Conservation (phyloP, 2,329 filamentous ascomycete genomes). For the Trichoderma citrinoviride region DNA sequence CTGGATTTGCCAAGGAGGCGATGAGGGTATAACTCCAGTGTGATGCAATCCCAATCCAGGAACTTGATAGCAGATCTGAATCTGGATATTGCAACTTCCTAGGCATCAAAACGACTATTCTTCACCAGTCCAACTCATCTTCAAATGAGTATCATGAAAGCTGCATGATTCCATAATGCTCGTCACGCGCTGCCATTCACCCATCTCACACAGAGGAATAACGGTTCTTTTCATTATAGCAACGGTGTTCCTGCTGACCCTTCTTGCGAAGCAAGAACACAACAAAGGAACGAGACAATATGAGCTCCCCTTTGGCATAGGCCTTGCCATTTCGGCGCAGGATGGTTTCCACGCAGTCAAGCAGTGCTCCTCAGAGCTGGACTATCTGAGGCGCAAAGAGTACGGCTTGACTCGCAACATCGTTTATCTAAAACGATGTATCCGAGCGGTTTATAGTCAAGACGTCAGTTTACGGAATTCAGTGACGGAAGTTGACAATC, state of each 20-base stretch:
- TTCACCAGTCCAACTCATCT: neutral
- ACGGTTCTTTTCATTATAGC: neutral
- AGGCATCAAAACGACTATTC: neutral
- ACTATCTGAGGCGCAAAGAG: slow-evolving; percentile 32
- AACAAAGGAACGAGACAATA: slow-evolving; percentile 5
- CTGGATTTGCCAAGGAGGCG: neutral
- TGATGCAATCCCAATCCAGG: neutral
- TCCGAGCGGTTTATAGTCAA: slow-evolving; percentile 38
- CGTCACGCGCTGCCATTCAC: slow-evolving; percentile 4
- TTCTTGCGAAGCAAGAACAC: neutral
- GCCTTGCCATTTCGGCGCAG: slow-evolving; percentile 8
- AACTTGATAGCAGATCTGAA: neutral
- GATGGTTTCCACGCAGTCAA: neutral
- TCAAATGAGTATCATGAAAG: neutral
- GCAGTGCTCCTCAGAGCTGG: slow-evolving; percentile 30
- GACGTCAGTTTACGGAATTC: slow-evolving; percentile 36
- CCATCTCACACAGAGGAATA: slow-evolving; percentile 1
- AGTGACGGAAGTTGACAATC: slow-evolving; percentile 38
- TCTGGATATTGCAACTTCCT: neutral
- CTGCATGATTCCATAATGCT: slow-evolving; percentile 12
- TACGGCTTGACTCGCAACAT: slow-evolving; percentile 42
- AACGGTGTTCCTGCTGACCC: neutral
- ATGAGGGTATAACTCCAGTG: neutral
- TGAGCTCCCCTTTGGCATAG: slow-evolving; percentile 15
- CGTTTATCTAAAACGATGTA: slow-evolving; percentile 45